Base-by-base conservation (phyloP, 2,329 filamentous ascomycete genomes). In the Domatiomyces globalis region DNA sequence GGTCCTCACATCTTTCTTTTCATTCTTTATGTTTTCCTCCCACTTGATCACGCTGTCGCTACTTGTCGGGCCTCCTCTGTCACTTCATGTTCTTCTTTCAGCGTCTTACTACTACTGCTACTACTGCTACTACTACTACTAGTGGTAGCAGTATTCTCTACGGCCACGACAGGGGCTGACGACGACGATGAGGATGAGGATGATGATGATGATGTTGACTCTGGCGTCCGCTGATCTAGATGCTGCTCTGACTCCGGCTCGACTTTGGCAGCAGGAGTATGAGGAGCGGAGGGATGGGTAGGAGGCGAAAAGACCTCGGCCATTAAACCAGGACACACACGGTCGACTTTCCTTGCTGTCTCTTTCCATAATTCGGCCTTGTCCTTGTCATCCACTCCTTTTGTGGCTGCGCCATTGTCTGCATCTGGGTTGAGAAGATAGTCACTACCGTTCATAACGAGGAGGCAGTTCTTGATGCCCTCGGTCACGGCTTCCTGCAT, bases 401-500 rank as follows among this genome's bases (percentile, higher is more conserved):
- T 27, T 29, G 48, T 6, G 8, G 18, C 29, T 15, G 19, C 29
- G 8, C 46, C 8, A n/a, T 44, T 20, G 22, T 29, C 17, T 48
- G 42, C 27, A 12, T 22, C 36, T 17, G 51, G 39, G 4, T 20
- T 18, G 19, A 22, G 7, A 4, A 98, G 77, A 61, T 86, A 89
- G 36, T 85, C 89, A 48, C 84, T 89, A 65, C 83, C 92, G 5
- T 85, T 82, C 88, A 98, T 95, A 62, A 98, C 92, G 8, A 98
- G 75, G 20, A 96, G 73, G 49, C 96, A 88, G 59, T 98, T 98
- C 70, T 98, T 98, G 52, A 98, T 72, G 58, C 87, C 92, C 68
- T 98, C 92, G 0, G 87, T 85, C 2, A 96, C 88, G 10, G 92
- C 90, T 72, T 98, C 92, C 69, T 94, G 88, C 82, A 94, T 60